phyloP scores from a whole-genome alignment of 78 protist species.

The Dictyostelium discoideum region DNA sequence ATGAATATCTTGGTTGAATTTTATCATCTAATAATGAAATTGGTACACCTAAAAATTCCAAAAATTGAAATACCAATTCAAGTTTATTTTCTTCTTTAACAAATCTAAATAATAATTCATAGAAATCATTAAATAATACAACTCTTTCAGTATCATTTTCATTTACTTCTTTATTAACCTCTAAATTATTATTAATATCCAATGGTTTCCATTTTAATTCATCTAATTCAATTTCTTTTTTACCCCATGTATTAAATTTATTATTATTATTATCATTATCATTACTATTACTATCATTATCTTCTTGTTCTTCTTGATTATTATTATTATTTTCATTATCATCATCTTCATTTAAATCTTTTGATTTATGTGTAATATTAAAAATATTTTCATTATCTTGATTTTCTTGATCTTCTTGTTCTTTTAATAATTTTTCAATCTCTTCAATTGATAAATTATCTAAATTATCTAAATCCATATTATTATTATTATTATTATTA shows the following conservation, averaged over 20 bases:
- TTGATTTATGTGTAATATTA: background rate
- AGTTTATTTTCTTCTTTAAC: conserved; percentile 44
- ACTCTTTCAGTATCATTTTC: conserved; percentile 32
- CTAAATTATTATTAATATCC: background rate
- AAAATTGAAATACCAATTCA: conserved; percentile 44
- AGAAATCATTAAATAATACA: conserved; percentile 59
- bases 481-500: background rate
- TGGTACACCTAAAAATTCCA: conserved; percentile 57
- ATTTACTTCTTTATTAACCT: background rate
- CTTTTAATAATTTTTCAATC: conserved; percentile 44
- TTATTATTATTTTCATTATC: background rate
- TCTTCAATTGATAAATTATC: conserved; percentile 59
- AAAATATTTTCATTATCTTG: background rate
- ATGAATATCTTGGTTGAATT: conserved; percentile 20
- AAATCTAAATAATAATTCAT: conserved; percentile 32
- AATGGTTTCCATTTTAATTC: conserved; percentile 37
- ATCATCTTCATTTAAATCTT: background rate
- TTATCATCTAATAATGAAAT: background rate
- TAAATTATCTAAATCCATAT: background rate
- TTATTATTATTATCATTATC: background rate
- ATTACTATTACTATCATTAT: background rate
- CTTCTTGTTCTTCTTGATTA: background rate
- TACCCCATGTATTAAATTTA: background rate
- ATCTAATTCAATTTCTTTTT: background rate
- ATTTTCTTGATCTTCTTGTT: conserved; percentile 1